Conservation (phyloP, 2,329 filamentous ascomycete genomes). For the Penicillium sp. region DNA sequence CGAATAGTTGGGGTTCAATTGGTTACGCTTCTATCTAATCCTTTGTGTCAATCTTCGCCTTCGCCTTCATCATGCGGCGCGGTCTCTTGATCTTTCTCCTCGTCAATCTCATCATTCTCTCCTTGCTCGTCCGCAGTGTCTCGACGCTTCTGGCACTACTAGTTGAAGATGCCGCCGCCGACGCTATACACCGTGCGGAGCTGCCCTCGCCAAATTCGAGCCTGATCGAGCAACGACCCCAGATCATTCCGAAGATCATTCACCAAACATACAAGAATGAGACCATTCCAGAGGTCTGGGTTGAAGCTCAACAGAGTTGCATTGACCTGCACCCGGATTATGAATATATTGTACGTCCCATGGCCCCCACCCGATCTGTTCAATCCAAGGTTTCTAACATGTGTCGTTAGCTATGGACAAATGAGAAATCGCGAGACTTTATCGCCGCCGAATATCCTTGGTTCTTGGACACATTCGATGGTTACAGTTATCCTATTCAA, state of each 20-base stretch:
- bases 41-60: neutral
- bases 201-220: constrained; percentile 64
- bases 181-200: constrained; percentile 65
- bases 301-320: constrained; percentile 63
- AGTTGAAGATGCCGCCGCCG: constrained; percentile 63
- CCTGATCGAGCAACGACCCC: constrained; percentile 54
- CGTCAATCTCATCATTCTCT: constrained; percentile 62
- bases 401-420: constrained; percentile 67
- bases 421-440: constrained; percentile 66
- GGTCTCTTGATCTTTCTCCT: constrained; percentile 63
- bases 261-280: constrained; percentile 75
- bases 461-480: constrained; percentile 72
- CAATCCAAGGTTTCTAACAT: constrained; percentile 18
- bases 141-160: constrained; percentile 70
- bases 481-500: constrained; percentile 72
- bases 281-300: constrained; percentile 66
- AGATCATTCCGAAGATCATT: constrained; percentile 72
- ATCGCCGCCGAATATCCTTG: constrained; percentile 72
- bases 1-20: neutral
- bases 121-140: constrained; percentile 64
- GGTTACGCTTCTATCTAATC: neutral
- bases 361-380: neutral
- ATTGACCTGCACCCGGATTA: constrained; percentile 66
- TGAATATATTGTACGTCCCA: constrained; percentile 65
- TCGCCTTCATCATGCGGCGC: constrained; percentile 54